Evolutionary conservation across 352 stramenopile species (phyloP).

Genomic region (Phytophthora foliorum): DNA sequence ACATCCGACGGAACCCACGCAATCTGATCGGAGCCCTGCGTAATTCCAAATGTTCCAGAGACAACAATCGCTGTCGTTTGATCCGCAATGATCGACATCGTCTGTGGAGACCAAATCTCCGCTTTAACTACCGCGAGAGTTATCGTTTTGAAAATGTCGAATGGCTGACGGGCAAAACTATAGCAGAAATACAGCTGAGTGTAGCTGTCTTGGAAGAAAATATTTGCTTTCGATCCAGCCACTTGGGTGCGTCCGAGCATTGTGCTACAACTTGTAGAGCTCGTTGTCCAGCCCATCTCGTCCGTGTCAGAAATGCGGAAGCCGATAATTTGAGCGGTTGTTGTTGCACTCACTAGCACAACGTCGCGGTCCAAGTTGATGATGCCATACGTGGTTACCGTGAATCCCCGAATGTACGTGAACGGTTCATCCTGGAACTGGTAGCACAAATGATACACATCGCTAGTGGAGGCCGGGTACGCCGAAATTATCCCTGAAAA

Average conservation of each 20-base stretch:
- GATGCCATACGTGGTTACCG: slow-evolving; percentile 60
- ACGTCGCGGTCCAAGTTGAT: slow-evolving; percentile 49
- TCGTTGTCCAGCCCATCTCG: slow-evolving; percentile 63
- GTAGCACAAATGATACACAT: slow-evolving; percentile 78
- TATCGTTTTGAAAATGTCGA: slow-evolving; percentile 54
- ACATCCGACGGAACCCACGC: slow-evolving; percentile 69
- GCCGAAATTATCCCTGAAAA: slow-evolving; percentile 55
- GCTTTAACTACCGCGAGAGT: slow-evolving; percentile 46
- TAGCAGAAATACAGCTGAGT: slow-evolving; percentile 63
- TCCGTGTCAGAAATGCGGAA: slow-evolving; percentile 63
- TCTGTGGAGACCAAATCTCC: slow-evolving; percentile 63
- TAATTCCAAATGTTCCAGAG: slow-evolving; percentile 70
- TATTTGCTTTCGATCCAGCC: slow-evolving; percentile 32
- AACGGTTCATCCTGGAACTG: slow-evolving; percentile 77
- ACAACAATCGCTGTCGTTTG: slow-evolving; percentile 47
- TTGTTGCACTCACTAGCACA: slow-evolving; percentile 56
- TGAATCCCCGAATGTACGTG: slow-evolving; percentile 53
- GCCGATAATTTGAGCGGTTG: slow-evolving; percentile 52
- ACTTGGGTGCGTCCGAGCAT: slow-evolving; percentile 47
- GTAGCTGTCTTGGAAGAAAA: slow-evolving; percentile 49
- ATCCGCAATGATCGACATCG: slow-evolving; percentile 62
- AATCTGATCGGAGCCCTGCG: slow-evolving; percentile 61
- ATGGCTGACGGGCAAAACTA: slow-evolving; percentile 70
- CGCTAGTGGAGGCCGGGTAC: slow-evolving; percentile 46
- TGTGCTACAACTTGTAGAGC: slow-evolving; percentile 44